Evolutionary conservation across 805 yeast species (phyloP), one percentile per base, ranked within the genome.

Genomic region (Teunomyces atbi): DNA sequence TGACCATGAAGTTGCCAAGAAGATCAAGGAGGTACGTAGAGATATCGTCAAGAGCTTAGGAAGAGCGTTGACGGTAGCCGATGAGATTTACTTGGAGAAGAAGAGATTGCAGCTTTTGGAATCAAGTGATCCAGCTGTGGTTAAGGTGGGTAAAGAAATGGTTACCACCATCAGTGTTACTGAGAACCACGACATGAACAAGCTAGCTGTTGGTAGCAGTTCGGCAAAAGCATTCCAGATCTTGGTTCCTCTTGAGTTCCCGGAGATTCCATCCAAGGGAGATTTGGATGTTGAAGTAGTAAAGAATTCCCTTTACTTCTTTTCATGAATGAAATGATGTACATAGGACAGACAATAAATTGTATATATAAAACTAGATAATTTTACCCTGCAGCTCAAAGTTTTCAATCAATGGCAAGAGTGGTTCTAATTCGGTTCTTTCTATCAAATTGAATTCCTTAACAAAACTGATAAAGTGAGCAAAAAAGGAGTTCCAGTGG

Each of bases 401-500:
- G 56, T 77, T 81, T 51, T 84, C 90, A 41, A 95, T 87, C 64
- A 94, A 71, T 4, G 86, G 83, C 38, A 74, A 66, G 51, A 94
- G 68, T 0, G 99, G 98, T 45, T 76, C 86, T 65, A 90, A 68
- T 53, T 94, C 99, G 45, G 76, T 73, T 44, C 82, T 72, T 49
- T 90, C 98, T 29, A 94, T 74, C 53, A 94, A 76, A 44, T 81
- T 84, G 64, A 89, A 94, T 53, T 90, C 96, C 54, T 85, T 84
- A 11, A 86, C 80, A 60, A 94, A 89, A 44, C 96, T 85, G 37
- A 92, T 79, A 59, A 87, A 94, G 63, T 94, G 99, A 12, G 96
- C 94, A 68, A 95, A 94, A 57, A 91, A 88, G 3, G 98, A 91
- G 65, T 94, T 94, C 96, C 96, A 94, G 64, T 94, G 98, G 0